Conservation (phyloP, 352 stramenopile species). For the Globisporangium mamillatum region DNA sequence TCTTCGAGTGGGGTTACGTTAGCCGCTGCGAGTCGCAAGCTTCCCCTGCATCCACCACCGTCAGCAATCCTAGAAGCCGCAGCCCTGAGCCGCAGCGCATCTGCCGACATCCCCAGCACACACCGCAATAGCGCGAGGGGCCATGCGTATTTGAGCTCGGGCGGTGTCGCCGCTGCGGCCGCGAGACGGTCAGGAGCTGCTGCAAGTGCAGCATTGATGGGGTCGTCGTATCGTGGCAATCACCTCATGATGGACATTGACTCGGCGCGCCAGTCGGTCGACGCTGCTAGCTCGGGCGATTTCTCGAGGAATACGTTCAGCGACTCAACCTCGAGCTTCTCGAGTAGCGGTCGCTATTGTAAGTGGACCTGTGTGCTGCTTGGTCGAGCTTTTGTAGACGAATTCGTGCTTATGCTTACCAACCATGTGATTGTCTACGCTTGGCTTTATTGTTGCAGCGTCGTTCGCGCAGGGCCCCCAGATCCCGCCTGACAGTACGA, state of each 20-base stretch:
- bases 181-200: constrained; percentile 15
- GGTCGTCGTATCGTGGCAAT: constrained; percentile 15
- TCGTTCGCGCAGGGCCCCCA: constrained; percentile 61
- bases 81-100: constrained; percentile 33
- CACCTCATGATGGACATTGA: constrained; percentile 61
- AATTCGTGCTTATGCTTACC: neutral
- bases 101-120: constrained; percentile 24
- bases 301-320: constrained; percentile 47
- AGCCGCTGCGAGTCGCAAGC: neutral
- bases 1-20: neutral
- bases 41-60: constrained; percentile 1
- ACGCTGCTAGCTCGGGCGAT: constrained; percentile 26
- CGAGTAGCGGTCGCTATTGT: constrained; percentile 45
- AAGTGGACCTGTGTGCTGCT: constrained; percentile 15
- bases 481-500: constrained; percentile 75
- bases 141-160: constrained; percentile 23
- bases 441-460: constrained; percentile 19
- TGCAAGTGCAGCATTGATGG: neutral
- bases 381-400: neutral
- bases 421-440: neutral
- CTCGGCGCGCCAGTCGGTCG: constrained; percentile 34
- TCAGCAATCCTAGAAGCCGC: constrained; percentile 25
- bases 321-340: constrained; percentile 24
- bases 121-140: constrained; percentile 31
- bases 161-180: constrained; percentile 20